A percentile compares a stretch with the other conserved stretches of the same genome.
These are phyloP conservation scores for Aspergillus conjunctus DNA, from an alignment of 495 filamentous ascomycete genomes.

Conservation along the genomic window DNA sequence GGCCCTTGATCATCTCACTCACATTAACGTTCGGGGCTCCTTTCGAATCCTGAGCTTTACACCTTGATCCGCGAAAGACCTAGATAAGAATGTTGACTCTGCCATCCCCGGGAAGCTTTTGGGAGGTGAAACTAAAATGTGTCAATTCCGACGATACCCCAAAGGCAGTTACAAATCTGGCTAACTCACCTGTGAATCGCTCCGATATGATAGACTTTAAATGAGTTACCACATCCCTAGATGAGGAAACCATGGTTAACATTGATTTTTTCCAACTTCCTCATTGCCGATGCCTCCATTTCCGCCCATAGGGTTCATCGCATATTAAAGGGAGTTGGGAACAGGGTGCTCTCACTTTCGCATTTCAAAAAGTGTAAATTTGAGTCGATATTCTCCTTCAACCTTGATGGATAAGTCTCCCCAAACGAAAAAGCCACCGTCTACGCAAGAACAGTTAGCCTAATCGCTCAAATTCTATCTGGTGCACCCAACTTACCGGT, in stretches of 20 bases:
- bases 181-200: constrained; percentile 64
- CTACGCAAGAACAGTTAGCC: constrained; percentile 40
- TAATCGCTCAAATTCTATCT: neutral
- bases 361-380: constrained; percentile 89
- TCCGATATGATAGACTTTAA: constrained; percentile 74
- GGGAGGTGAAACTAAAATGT: constrained; percentile 60
- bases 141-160: constrained; percentile 22
- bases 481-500: constrained; percentile 51
- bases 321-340: too few species aligned
- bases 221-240: constrained; percentile 57
- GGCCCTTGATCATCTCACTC: constrained; percentile 24
- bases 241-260: constrained; percentile 1
- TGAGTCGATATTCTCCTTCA: constrained; percentile 75
- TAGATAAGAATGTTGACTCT: constrained; percentile 89
- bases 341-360: constrained; percentile 54
- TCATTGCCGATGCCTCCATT: too few species aligned
- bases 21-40: constrained; percentile 67
- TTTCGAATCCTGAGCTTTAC: constrained; percentile 88
- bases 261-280: neutral
- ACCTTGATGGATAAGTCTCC: constrained; percentile 85
- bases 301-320: too few species aligned
- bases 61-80: constrained; percentile 94
- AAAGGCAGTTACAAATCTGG: neutral
- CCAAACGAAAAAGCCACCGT: constrained; percentile 98
- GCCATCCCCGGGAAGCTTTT: constrained; percentile 87